Evolutionary conservation across 441 rosid genomes (phyloP), one percentile per base, ranked within the genome.

Genomic region (Pelargonium cotyledonis): DNA sequence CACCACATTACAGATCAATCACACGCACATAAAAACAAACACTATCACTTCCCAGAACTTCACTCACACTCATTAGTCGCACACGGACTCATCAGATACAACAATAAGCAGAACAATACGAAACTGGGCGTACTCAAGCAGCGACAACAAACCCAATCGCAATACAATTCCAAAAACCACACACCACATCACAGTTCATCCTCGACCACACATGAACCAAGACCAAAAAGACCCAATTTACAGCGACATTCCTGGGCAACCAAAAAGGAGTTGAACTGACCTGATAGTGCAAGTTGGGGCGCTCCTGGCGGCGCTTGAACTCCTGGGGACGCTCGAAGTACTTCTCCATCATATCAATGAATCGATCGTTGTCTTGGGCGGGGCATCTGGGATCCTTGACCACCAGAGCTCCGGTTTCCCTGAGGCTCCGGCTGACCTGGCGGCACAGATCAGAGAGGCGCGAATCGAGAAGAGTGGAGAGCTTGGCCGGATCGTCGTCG

Each of bases 371-470:
- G 70, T 74, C 77, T 14, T 65, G 61, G 15, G 73, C 77, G 66
- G 77, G 66, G 66, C 77, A 74, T 43, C 77, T 57, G 47, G 77
- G 77, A 35, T 74, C 77, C 73, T 74, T 74, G 38, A 74, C 77
- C 21, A 74, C 73, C 49, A 74, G 58, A 16, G 77, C 77, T 38
- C 77, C 77, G 61, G 77, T 69, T 15, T 74, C 77, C 38, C 73
- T 55, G 51, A 68, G 73, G 65, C 65, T 44, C 6, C 73, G 73
- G 60, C 73, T 69, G 19, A 74, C 73, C 65, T 74, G 66, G 57
- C 44, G 47, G 73, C 77, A 74, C 55, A 68, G 67, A 15, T 51
- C 66, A 26, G 67, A 6, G 67, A 69, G 64, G 3, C 15, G 23
- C 16, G 71, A 38, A 0, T 51, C 58, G 26, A 70, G 67, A 15